These are phyloP conservation scores for Colletotrichum simmondsii DNA, from an alignment of 2,329 filamentous ascomycete species.

Conservation along the genomic window DNA sequence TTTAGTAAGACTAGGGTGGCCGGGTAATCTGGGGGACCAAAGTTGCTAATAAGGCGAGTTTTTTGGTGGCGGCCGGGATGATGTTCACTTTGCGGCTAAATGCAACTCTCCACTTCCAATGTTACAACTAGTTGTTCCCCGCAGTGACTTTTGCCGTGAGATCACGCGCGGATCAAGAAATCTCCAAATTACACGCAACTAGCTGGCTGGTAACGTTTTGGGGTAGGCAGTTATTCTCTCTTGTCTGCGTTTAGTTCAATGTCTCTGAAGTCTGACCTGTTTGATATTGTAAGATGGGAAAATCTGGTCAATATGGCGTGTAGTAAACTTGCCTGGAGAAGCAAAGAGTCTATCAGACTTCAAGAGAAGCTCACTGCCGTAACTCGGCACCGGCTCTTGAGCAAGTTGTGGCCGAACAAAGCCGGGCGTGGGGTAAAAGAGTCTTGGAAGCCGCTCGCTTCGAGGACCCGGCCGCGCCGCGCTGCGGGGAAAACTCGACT, in stretches of 20 bases:
- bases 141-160: conserved; percentile 22
- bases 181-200: not conserved
- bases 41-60: not conserved
- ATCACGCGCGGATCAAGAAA: not conserved
- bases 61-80: not conserved
- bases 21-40: conserved; percentile 18
- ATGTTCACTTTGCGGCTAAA: conserved; percentile 31
- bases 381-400: not conserved
- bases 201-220: not conserved
- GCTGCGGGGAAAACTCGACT: conserved; percentile 25
- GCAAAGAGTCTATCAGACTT: not conserved
- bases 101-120: conserved; percentile 30
- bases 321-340: not conserved
- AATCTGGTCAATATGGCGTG: too few species aligned
- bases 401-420: not conserved
- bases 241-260: not conserved
- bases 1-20: not conserved
- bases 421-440: conserved; percentile 8
- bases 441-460: conserved; percentile 3
- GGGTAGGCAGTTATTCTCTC: conserved; percentile 4
- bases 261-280: not conserved
- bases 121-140: conserved; percentile 17
- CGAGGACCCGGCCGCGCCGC: conserved; percentile 1
- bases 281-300: not conserved
- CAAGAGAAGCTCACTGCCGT: not conserved